These are phyloP conservation scores for Huntiella savannae DNA, from an alignment of 2,329 filamentous ascomycete genomes.

Conservation along the genomic window DNA sequence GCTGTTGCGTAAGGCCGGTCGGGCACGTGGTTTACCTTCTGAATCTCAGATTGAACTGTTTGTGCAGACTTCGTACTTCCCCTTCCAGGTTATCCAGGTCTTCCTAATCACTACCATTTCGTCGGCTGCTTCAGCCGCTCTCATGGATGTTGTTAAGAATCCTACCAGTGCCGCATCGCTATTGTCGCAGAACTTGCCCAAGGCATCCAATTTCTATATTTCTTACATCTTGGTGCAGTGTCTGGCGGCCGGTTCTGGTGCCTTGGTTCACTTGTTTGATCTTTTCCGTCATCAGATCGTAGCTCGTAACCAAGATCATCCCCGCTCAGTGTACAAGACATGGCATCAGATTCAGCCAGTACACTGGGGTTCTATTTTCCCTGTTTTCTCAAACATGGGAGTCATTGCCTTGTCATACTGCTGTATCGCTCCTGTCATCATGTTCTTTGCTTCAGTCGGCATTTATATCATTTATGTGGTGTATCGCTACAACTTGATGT, in stretches of 20 bases:
- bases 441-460: constrained; percentile 64
- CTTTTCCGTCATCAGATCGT: constrained; percentile 38
- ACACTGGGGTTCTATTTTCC: constrained; percentile 69
- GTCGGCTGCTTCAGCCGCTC: constrained; percentile 51
- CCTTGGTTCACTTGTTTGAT: constrained; percentile 52
- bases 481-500: constrained; percentile 80
- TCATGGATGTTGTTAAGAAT: constrained; percentile 34
- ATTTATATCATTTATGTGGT: constrained; percentile 69
- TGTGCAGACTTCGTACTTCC: constrained; percentile 63
- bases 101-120: constrained; percentile 67
- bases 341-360: constrained; percentile 58
- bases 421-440: constrained; percentile 66
- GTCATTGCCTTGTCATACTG: constrained; percentile 74
- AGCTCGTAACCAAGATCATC: constrained; percentile 56
- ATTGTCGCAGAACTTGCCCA: constrained; percentile 51
- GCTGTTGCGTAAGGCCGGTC: constrained; percentile 58
- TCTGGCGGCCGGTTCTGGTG: constrained; percentile 54
- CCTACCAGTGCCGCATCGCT: constrained; percentile 21
- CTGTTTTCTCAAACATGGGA: constrained; percentile 61
- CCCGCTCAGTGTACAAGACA: constrained; percentile 58
- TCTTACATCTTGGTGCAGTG: constrained; percentile 90
- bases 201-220: constrained; percentile 71
- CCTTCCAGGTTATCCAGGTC: constrained; percentile 65
- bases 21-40: constrained; percentile 51
- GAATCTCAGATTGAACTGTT: constrained; percentile 53